Evolutionary conservation across 768 basidiomycete genomes (phyloP), one percentile per base, ranked within the genome.

Genomic region (Exidia glandulosa): DNA sequence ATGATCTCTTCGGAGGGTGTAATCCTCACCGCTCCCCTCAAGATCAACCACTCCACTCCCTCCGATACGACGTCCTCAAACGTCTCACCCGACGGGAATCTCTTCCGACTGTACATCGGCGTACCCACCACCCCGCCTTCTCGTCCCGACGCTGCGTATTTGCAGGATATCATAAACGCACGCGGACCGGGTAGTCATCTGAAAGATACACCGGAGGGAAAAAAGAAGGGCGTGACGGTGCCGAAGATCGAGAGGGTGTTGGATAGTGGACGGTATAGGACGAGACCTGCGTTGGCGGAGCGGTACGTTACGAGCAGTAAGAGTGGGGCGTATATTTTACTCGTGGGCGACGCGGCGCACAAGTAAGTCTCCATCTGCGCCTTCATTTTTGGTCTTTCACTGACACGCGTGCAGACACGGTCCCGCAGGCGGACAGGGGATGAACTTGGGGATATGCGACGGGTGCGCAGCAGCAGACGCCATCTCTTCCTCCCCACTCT

Each of bases 381-480:
- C n/a, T n/a, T n/a, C n/a, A n/a, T n/a, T n/a, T n/a, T n/a, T n/a
- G n/a, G n/a, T n/a, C n/a, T n/a, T n/a, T n/a, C n/a, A n/a, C n/a
- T n/a, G n/a, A n/a, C n/a, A n/a, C n/a, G n/a, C n/a, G n/a, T n/a
- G n/a, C n/a, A n/a, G n/a, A n/a, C 81, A 81, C 60, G 77, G 80
- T 0, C 81, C 81, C 27, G 71, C 75, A 5, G 81, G 81, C 1
- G 81, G 81, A 1, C 80, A 81, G 58, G 81, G 81, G 7, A 79
- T 83, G 80, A 81, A 81, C 61, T 73, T 82, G 16, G 79, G 81
- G 3, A 68, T 83, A n/a, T 74, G 81, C 16, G 81, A 83, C 61
- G 80, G 76, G 5, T 66, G 80, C 27, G 70, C 71, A 55, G 72
- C 81, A 2, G 79, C 75, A 3, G 72, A 75, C 19, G 73, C 65